Evolutionary conservation across 495 filamentous ascomycete species (phyloP).

Genomic region (Friedmanniomyces endolithicus): DNA sequence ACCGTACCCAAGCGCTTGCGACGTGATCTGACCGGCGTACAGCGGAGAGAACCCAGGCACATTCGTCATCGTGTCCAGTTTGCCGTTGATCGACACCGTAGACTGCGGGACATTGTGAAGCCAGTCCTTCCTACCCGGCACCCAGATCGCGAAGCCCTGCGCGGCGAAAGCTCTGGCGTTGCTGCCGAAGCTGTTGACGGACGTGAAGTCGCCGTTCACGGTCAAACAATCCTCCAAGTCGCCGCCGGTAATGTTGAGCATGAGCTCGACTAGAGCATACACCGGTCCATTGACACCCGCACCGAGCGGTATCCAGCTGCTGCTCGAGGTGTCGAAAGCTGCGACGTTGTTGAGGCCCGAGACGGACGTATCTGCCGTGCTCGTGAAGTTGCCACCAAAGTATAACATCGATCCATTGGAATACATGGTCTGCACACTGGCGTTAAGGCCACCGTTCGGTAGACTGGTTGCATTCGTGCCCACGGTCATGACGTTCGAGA

Average conservation of each 20-base stretch:
- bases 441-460: constrained; percentile 66
- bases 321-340: constrained; percentile 53
- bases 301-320: constrained; percentile 68
- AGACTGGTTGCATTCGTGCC: constrained; percentile 49
- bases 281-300: constrained; percentile 79
- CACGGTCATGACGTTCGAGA: constrained; percentile 65
- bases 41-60: constrained; percentile 50
- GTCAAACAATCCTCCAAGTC: constrained; percentile 61
- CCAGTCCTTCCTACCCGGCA: constrained; percentile 83
- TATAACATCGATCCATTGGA: constrained; percentile 51
- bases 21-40: constrained; percentile 66
- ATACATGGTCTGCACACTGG: constrained; percentile 59
- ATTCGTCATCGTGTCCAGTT: constrained; percentile 54
- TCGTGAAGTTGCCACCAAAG: constrained; percentile 75
- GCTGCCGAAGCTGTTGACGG: constrained; percentile 52
- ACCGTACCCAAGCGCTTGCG: constrained; percentile 51
- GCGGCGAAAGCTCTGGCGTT: constrained; percentile 45
- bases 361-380: constrained; percentile 49
- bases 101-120: constrained; percentile 61
- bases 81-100: constrained; percentile 54
- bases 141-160: constrained; percentile 79
- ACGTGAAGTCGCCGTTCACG: constrained; percentile 68
- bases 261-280: constrained; percentile 54
- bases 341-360: constrained; percentile 60
- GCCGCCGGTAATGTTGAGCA: constrained; percentile 62